phyloP scores from a whole-genome alignment of 495 filamentous ascomycete species.

The Hypoxylon rickii region DNA sequence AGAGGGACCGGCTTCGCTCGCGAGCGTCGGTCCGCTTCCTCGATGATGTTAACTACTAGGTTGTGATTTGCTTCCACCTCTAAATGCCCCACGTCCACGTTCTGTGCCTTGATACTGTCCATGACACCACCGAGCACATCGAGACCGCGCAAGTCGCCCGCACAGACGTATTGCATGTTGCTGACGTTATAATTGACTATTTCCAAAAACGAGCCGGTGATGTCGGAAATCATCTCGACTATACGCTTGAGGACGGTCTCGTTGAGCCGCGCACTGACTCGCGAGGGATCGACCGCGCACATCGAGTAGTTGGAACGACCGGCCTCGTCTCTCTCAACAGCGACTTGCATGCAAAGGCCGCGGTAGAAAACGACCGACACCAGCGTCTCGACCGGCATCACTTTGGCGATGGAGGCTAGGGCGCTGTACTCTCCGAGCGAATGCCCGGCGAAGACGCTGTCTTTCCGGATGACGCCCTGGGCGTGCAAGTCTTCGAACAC shows the following conservation, averaged over 20 bases:
- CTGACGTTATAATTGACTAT: slow-evolving; percentile 93
- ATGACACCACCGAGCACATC: slow-evolving; percentile 79
- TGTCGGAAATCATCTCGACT: slow-evolving; percentile 77
- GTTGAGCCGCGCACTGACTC: slow-evolving; percentile 84
- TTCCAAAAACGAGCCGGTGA: slow-evolving; percentile 80
- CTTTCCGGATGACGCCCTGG: slow-evolving; percentile 81
- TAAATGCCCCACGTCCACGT: slow-evolving; percentile 64
- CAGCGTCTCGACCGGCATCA: slow-evolving; percentile 90
- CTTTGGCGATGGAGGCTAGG: slow-evolving; percentile 82
- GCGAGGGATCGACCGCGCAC: slow-evolving; percentile 87
- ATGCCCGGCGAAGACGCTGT: slow-evolving; percentile 86
- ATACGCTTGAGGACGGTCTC: slow-evolving; percentile 87
- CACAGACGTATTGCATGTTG: slow-evolving; percentile 90
- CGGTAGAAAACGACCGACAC: slow-evolving; percentile 92
- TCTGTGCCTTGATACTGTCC: slow-evolving; percentile 82
- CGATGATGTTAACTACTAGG: slow-evolving; percentile 61
- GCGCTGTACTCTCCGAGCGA: slow-evolving; percentile 91
- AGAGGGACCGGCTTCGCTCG: slow-evolving; percentile 76
- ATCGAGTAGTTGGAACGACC: slow-evolving; percentile 88
- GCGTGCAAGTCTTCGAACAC: slow-evolving; percentile 87
- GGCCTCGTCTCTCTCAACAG: slow-evolving; percentile 81
- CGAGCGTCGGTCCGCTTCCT: slow-evolving; percentile 75
- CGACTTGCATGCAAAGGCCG: slow-evolving; percentile 91
- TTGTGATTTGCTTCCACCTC: slow-evolving; percentile 71
- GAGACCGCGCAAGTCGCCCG: slow-evolving; percentile 82